Evolutionary conservation across 495 filamentous ascomycete species (phyloP), one percentile per base, ranked within the genome.

Genomic region (Podospora fimiseda): DNA sequence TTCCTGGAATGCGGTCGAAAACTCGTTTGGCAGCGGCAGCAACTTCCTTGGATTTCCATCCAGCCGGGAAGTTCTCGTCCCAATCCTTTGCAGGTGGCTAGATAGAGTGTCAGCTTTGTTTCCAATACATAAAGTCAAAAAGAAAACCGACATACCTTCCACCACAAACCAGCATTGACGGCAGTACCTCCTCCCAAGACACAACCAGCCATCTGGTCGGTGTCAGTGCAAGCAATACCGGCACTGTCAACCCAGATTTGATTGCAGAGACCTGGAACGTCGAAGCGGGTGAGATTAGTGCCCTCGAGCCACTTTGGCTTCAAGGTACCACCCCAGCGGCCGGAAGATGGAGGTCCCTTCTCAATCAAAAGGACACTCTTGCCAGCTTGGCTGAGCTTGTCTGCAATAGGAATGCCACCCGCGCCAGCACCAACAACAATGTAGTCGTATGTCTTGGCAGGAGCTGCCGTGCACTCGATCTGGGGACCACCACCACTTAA

Each of bases 151-250:
- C 63, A 59, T 43, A 74, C 73, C 63, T 71, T 76, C 74, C 74
- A 79, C 74, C 73, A 79, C 22, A 79, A 60, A 41, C 74, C 80
- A 27, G 85, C 81, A 60, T 90, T 89, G 56, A 89, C 75, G 9
- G 85, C 84, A 16, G 82, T 82, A 30, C 85, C 84, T 57, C 86
- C 87, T 18, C 87, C 87, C 24, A 91, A 77, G 43, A 89, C 79
- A 58, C 87, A 90, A 23, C 83, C 87, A 41, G 82, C 84, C 79
- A 85, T 87, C 53, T 84, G 81, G 50, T 79, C 81, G 11, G 80
- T 82, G 56, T 89, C 83, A 2, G 78, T 77, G 65, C 85, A 88
- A 41, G 79, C 74, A 65, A 84, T 80, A 51, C 75, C 84, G 23
- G 67, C 68, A 19, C 77, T 81, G 59, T 80, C 76, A 41, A 72